Evolutionary conservation across 345 rosid genomes (phyloP).

Genomic region (Eutrema japonicum): DNA sequence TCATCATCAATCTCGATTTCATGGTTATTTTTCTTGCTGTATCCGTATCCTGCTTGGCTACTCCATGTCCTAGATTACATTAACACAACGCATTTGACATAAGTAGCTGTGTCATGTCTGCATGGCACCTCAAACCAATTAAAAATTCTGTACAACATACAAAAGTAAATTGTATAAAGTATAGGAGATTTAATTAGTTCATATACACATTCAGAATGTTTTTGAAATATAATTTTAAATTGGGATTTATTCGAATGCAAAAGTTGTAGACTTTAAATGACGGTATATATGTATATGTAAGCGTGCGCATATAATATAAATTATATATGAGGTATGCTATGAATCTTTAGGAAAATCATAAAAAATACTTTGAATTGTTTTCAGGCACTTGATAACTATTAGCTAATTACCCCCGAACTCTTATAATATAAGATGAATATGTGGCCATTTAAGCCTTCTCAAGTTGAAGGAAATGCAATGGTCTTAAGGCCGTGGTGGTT

Average conservation of each 20-base stretch:
- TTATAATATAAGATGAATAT: slow-evolving; percentile 11
- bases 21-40: slow-evolving; percentile 49
- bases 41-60: slow-evolving; percentile 44
- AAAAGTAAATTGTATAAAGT: not conserved
- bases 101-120: slow-evolving; percentile 18
- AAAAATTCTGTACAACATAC: not conserved
- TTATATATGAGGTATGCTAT: not conserved
- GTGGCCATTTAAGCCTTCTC: not conserved
- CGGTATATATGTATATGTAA: slow-evolving; percentile 19
- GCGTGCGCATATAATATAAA: slow-evolving; percentile 1
- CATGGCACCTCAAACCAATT: slow-evolving; percentile 7
- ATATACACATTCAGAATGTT: not conserved
- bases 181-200: not conserved
- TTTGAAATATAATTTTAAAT: not conserved
- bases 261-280: not conserved
- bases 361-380: not conserved
- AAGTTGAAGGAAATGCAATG: too few relatives aligned
- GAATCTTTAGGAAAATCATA: not conserved
- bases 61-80: slow-evolving; percentile 68
- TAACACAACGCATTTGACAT: not conserved
- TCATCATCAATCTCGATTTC: slow-evolving; percentile 42
- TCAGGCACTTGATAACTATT: slow-evolving; percentile 14
- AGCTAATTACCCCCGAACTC: not conserved
- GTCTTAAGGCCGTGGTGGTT: too few relatives aligned
- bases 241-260: not conserved